Evolutionary conservation across 2,329 filamentous ascomycete species (phyloP), one percentile per base, ranked within the genome.

Genomic region (Dactylellina drechsleri): DNA sequence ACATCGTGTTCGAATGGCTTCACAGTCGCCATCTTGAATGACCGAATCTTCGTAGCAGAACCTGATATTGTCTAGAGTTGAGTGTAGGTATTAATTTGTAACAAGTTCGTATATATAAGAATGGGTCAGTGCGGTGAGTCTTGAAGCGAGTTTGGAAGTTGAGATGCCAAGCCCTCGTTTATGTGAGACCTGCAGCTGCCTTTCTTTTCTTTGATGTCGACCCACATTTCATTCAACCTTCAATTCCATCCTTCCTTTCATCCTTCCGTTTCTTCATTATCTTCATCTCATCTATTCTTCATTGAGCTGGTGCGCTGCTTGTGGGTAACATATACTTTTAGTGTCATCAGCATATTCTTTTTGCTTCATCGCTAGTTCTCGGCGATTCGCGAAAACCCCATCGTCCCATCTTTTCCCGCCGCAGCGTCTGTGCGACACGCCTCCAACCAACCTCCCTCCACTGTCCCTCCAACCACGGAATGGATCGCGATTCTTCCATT

Each of bases 401-500:
- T 47, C 43, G 1, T 18, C 16, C 43, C 7, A 15, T 47, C 4
- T 47, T 47, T 47, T n/a, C 16, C 43, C 43, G 3, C 43, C 43
- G 7, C 43, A 47, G 18, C 47, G 12, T n/a, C 18, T 4, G 15
- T 52, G 20, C 47, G 47, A 52, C 47, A 18, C 47, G 18, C 43
- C 20, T 20, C n/a, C 31, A 36, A 56, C 57, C 54, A 16, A 20
- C 49, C 31, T 47, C 16, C 40, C 47, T 64, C 43, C 31, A 36
- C 16, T 8, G 43, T 15, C 43, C 13, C 28, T 36, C 36, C 54
- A 61, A 54, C 28, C 65, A 53, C 71, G 71, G 71, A 75, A 75
- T 75, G 71, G 71, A 75, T 75, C 64, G 71, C 49, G 71, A 75
- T 58, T 45, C 62, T 57, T 56, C 41, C 62, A 62, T 67, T 52